Evolutionary conservation across 805 yeast genomes (phyloP), one percentile per base, ranked within the genome.

Genomic region (Candida odintsovae): DNA sequence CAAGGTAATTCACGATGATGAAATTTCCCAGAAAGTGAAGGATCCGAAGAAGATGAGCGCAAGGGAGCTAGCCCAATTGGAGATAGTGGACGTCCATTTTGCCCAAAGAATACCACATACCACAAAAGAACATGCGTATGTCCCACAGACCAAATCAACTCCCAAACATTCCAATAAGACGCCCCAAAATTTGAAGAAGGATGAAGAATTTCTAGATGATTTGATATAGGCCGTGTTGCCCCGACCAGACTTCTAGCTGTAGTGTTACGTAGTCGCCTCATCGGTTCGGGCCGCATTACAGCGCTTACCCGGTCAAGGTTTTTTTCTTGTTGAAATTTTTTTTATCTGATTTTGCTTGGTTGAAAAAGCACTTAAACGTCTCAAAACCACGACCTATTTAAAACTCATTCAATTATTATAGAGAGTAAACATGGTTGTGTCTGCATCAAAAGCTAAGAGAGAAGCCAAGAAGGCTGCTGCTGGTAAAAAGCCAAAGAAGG

Each of bases 391-490:
- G 5, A n/a, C 8, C 23, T 8, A 15, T 16, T 12, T 6, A 22
- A 38, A 26, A 12, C 16, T 36, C 37, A 25, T 4, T 19, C 16
- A 31, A 25, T 36, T 16, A 33, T 35, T 16, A 33, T 35, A 23
- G 19, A 19, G 25, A 23, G 42, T 22, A 13, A 31, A 19, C 21
- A 57, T 58, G 62, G 64, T 58, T 41, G 57, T 61, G 51, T 92
- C 98, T 47, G 82, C 97, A 55, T 90, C 97, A 19, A 92, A 92
- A 70, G 98, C 98, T 53, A 94, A 92, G 75, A 88, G 99, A 83
- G 97, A 92, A 56, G 96, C 96, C 55, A 92, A 90, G 74, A 89
- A 90, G 70, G 95, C 88, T 50, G 87, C 86, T 57, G 87, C 86
- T 58, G 90, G 90, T 63, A 73, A 80, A 61, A 70, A 76, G 51